Conservation (phyloP, 441 rosid genomes). For the Pelargonium fulgidum region DNA sequence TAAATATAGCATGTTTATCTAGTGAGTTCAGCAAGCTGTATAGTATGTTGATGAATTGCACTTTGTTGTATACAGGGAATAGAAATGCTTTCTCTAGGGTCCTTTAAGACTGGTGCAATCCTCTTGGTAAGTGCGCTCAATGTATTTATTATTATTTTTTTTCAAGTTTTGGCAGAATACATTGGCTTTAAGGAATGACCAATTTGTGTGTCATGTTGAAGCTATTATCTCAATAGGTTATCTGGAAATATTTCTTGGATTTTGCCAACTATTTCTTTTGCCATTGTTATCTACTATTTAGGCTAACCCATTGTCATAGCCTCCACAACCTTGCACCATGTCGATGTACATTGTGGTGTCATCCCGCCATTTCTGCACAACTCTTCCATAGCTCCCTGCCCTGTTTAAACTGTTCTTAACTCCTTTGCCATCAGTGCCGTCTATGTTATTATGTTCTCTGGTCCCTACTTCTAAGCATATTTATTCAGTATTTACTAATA, state of each 20-base stretch:
- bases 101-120: constrained; percentile 94
- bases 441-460: not conserved
- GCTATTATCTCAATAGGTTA: too few relatives aligned
- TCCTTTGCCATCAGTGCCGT: not conserved
- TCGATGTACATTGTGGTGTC: not conserved
- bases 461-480: not conserved
- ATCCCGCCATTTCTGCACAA: not conserved
- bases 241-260: too few relatives aligned
- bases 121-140: constrained; percentile 56
- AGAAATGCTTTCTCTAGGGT: constrained; percentile 99
- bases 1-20: not conserved
- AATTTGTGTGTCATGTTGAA: too few relatives aligned
- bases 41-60: not conserved
- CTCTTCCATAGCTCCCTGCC: not conserved
- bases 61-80: constrained; percentile 56
- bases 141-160: constrained; percentile 6
- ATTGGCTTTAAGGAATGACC: not conserved
- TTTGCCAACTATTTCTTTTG: too few relatives aligned
- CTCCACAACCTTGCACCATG: not conserved
- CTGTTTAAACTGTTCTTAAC: not conserved
- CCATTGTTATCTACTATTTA: too few relatives aligned
- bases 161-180: not conserved
- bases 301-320: too few relatives aligned
- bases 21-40: not conserved
- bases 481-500: not conserved